Evolutionary conservation across 768 basidiomycete genomes (phyloP).

Genomic region (Pisolithus microcarpus): DNA sequence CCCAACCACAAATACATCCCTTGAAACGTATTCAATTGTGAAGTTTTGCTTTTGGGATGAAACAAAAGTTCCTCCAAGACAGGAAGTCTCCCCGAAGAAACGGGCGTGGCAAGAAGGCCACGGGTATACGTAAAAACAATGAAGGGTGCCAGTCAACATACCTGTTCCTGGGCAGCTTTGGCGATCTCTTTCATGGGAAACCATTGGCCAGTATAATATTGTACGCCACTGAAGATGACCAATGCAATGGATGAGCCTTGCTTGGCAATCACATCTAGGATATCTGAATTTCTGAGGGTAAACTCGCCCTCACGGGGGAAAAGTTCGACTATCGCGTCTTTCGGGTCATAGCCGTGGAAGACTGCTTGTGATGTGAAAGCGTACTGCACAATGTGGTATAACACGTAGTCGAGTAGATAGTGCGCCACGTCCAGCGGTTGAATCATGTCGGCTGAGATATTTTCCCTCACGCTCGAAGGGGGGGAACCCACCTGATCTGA

Average conservation of each 20-base stretch:
- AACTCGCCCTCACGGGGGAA: slow-evolving; percentile 79
- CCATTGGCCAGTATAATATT: slow-evolving; percentile 95
- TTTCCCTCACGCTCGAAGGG: slow-evolving; percentile 5
- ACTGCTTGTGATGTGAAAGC: slow-evolving; percentile 90
- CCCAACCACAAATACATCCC: slow-evolving; percentile 95
- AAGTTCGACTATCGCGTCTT: slow-evolving; percentile 69
- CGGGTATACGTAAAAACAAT: slow-evolving; percentile 22
- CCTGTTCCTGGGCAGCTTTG: slow-evolving; percentile 75
- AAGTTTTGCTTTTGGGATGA: slow-evolving; percentile 5
- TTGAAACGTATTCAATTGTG: slow-evolving; percentile 26
- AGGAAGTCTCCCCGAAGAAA: slow-evolving; percentile 1
- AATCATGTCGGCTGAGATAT: slow-evolving; percentile 7
- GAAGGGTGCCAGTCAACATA: slow-evolving; percentile 28
- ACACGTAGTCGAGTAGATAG: background rate
- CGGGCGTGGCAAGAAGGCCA: slow-evolving; percentile 2
- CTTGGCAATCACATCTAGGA: slow-evolving; percentile 63
- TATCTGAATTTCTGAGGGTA: slow-evolving; percentile 82
- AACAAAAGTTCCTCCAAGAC: slow-evolving; percentile 3
- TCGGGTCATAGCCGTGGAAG: slow-evolving; percentile 71
- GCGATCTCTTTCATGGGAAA: slow-evolving; percentile 88
- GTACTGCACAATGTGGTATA: slow-evolving; percentile 49
- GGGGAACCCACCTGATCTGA: slow-evolving; percentile 75
- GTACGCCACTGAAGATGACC: slow-evolving; percentile 88
- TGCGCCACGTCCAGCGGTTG: background rate
- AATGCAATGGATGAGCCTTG: slow-evolving; percentile 78